phyloP scores from a whole-genome alignment of 208 protist genomes.

The Crithidia brevicula region DNA sequence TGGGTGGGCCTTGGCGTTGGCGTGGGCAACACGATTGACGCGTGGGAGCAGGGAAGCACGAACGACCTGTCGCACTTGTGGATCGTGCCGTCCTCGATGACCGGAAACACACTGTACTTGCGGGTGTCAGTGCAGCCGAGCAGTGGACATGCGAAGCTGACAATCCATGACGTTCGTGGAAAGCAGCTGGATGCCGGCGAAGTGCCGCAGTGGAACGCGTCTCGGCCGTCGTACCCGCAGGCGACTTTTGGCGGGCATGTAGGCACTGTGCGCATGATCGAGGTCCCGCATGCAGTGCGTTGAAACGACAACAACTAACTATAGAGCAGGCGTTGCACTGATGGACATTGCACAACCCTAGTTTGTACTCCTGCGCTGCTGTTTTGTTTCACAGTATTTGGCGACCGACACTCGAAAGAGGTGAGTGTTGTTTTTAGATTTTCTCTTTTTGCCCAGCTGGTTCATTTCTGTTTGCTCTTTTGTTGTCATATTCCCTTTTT shows the following conservation, averaged over 20 bases:
- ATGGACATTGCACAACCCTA: too few relatives aligned
- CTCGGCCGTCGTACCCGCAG: conserved; percentile 74
- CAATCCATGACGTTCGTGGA: conserved; percentile 70
- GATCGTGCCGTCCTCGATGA: conserved; percentile 61
- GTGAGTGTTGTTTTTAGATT: too few relatives aligned
- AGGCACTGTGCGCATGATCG: conserved; percentile 66
- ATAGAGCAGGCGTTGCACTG: too few relatives aligned
- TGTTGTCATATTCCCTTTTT: too few relatives aligned
- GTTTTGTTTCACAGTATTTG: too few relatives aligned
- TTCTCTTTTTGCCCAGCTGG: not conserved
- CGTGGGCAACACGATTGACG: conserved; percentile 66
- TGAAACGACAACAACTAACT: too few relatives aligned
- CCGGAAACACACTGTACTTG: conserved; percentile 47
- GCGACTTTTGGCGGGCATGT: conserved; percentile 84
- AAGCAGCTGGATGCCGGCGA: conserved; percentile 73
- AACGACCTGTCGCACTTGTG: conserved; percentile 86
- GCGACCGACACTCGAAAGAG: too few relatives aligned
- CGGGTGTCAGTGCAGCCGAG: conserved; percentile 56
- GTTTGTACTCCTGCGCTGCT: too few relatives aligned
- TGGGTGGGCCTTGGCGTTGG: conserved; percentile 90
- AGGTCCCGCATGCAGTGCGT: conserved; percentile 49
- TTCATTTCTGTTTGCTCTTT: not conserved
- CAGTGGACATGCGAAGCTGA: conserved; percentile 73
- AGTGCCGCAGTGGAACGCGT: conserved; percentile 84
- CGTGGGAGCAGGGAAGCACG: conserved; percentile 49